These are phyloP conservation scores for Trypanosoma lewisi DNA, from an alignment of 208 protist genomes.

Conservation along the genomic window DNA sequence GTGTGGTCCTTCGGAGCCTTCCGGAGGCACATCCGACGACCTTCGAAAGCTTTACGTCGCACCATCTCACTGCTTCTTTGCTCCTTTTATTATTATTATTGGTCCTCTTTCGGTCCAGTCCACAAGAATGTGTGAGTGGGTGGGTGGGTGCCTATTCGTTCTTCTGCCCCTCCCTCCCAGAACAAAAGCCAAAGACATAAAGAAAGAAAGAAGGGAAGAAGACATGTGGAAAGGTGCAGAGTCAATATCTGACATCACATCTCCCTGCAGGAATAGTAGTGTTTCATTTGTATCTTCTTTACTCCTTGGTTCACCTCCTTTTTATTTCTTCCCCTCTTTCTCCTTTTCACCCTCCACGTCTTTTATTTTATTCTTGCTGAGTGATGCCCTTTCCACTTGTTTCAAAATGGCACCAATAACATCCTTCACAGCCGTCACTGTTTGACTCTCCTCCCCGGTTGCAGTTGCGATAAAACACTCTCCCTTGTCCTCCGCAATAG, in stretches of 20 bases:
- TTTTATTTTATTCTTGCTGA: constrained; percentile 7
- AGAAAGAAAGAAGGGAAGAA: too few species aligned
- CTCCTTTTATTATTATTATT: background rate
- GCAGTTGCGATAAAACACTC: constrained; percentile 42
- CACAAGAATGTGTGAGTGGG: constrained; percentile 2
- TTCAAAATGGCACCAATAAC: constrained; percentile 58
- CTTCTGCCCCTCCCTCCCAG: background rate
- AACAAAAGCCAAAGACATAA: too few species aligned
- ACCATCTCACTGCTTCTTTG: constrained; percentile 1
- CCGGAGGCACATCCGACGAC: constrained; percentile 31
- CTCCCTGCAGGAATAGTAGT: too few species aligned
- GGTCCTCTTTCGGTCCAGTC: background rate
- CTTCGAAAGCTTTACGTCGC: constrained; percentile 27
- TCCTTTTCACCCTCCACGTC: too few species aligned
- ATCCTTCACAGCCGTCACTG: constrained; percentile 42
- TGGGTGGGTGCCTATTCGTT: background rate
- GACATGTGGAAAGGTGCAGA: too few species aligned
- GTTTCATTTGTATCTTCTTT: too few species aligned
- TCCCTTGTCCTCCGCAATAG: constrained; percentile 71
- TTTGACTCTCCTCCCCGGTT: constrained; percentile 17
- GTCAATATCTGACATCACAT: too few species aligned
- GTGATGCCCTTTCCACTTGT: constrained; percentile 50
- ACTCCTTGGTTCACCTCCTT: too few species aligned
- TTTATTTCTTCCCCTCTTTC: too few species aligned
- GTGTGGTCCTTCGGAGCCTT: constrained; percentile 61